phyloP scores from a whole-genome alignment of 352 stramenopile genomes.

The Phytophthora constricta region DNA sequence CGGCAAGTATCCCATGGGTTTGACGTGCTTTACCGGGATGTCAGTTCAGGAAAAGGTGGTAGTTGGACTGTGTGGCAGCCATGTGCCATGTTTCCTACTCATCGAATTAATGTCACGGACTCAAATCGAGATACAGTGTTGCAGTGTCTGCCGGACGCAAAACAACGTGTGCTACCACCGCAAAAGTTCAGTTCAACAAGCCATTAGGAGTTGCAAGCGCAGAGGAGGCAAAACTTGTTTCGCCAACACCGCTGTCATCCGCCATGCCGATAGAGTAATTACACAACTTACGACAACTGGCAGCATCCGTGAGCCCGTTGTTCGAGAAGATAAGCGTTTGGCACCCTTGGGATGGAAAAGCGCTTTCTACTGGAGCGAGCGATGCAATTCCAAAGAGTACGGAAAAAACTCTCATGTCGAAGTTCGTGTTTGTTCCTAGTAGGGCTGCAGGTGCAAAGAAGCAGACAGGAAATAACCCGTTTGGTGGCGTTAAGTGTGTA shows the following conservation, averaged over 20 bases:
- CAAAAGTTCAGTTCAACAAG: conserved; percentile 31
- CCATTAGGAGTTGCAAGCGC: background rate
- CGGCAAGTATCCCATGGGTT: conserved; percentile 52
- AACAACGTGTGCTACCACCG: conserved; percentile 13
- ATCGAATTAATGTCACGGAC: conserved; percentile 38
- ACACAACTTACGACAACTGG: conserved; percentile 31
- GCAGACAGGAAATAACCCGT: conserved; percentile 37
- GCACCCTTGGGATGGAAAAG: conserved; percentile 58
- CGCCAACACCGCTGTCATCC: background rate
- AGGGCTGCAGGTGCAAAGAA: background rate
- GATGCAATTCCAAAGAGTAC: conserved; percentile 42
- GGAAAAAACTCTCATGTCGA: conserved; percentile 51
- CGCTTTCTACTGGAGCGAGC: conserved; percentile 38
- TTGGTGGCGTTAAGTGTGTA: conserved; percentile 66
- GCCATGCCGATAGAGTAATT: conserved; percentile 22
- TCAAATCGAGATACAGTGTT: conserved; percentile 23
- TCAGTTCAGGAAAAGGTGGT: conserved; percentile 23
- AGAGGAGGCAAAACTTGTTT: conserved; percentile 6
- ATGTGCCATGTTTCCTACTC: conserved; percentile 49
- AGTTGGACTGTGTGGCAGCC: conserved; percentile 59
- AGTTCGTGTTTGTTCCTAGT: conserved; percentile 42
- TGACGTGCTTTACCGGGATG: conserved; percentile 51
- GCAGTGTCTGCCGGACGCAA: conserved; percentile 28
- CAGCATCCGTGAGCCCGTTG: conserved; percentile 32
- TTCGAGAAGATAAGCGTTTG: conserved; percentile 41